Evolutionary conservation across 192 early-diverging fungal genomes (phyloP), one percentile per base, ranked within the genome.

Genomic region (Backusella luteola): DNA sequence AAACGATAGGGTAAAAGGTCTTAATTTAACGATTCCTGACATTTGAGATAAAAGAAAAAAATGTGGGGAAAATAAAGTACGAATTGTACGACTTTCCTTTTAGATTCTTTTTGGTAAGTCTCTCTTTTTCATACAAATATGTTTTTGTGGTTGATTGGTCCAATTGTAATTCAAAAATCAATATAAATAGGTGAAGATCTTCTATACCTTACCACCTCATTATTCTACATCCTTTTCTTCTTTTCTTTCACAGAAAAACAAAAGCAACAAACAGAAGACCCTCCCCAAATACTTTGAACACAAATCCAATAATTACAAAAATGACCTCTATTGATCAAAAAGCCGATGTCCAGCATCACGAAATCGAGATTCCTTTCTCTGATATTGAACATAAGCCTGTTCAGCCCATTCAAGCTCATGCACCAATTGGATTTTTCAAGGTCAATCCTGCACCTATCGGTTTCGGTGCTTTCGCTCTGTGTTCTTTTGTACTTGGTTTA

Each of bases 401-500:
- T 35, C 42, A 36, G 1, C 15, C 32, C 6, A 11, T 23, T 35
- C 26, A 23, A n/a, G 42, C 44, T n/a, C 71, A 73, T 21, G 8
- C 26, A 12, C 14, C 71, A 2, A 21, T 17, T 46, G 49, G 49
- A 8, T 17, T 19, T 17, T 23, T 29, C 26, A 34, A 34, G 4
- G 34, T 69, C 34, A 69, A 69, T 11, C 71, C 71, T 49, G 42
- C 71, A 35, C 74, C 79, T 35, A 49, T 80, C 39, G 79, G 71
- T 66, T 80, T 80, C 41, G 56, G 46, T 5, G 74, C 71, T 19
- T 80, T 80, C 21, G 73, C 75, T n/a, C 29, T 73, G 46, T 34
- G 75, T 63, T 67, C 79, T 11, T 73, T 80, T 67, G 35, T 73
- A 7, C 19, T 80, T n/a, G 79, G 79, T 73, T 26, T 80, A n/a